Base-by-base conservation (phyloP, 805 yeast genomes). In the Lipomyces mesembrius region DNA sequence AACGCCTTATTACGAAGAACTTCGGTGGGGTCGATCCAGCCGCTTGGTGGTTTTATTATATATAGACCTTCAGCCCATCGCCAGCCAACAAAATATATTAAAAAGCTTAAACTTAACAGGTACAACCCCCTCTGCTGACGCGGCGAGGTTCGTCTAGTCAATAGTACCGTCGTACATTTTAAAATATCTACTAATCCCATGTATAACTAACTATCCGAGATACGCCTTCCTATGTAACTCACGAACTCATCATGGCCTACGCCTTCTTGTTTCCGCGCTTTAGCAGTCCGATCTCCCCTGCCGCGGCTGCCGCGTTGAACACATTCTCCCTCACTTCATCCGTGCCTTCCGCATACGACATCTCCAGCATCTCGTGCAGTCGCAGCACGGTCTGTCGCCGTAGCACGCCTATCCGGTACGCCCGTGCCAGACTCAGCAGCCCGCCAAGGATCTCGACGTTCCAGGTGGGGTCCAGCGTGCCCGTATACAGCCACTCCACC, bases 401-500 rank as follows among this genome's bases (percentile, higher is more conserved):
- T 34, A 66, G 57, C 35, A 37, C 20, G 4, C 52, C 46, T n/a
- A 66, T 52, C 34, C 35, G 22, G 37, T 53, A 63, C 29, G 9
- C 14, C 8, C 63, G 51, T 20, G 67, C 62, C 32, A 63, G 22
- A 25, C n/a, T 32, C 25, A 66, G 58, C 32, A 66, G 53, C 6
- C 59, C 60, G 27, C 60, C 14, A 8, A 59, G 60, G 17, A 56
- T 17, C 11, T 22, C 39, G 12, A 39, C 56, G 20, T 53, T 53
- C 37, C 61, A 34, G 35, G 39, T 53, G n/a, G 52, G 39, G 12
- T 32, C 20, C 2, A 66, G n/a, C 20, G 35, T 29, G n/a, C 62
- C 67, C 11, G 67, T 66, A 52, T 67, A 67, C 7, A 64, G 29
- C 70, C 70, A 67, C 22, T 29, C 54, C 37, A 64, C 70, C 5